These are phyloP conservation scores for Cercis canadensis DNA, from an alignment of 306 rosid genomes.

Conservation along the genomic window DNA sequence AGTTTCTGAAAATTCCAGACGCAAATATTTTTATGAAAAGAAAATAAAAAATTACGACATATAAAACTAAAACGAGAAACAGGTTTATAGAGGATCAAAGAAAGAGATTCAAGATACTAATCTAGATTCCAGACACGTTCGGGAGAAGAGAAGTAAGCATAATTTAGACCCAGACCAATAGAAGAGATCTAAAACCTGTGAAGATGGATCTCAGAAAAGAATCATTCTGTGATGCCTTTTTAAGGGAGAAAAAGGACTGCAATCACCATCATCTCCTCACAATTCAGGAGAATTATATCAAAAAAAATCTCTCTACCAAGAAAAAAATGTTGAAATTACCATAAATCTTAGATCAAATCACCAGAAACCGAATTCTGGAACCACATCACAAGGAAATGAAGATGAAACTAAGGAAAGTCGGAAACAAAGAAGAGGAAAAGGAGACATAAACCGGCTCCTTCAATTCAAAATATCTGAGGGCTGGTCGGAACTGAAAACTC, in stretches of 20 bases:
- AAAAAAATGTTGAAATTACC: slow-evolving; percentile 1
- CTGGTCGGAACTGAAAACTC: slow-evolving; percentile 23
- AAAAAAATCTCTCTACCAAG: not conserved
- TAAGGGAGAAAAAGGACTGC: not conserved
- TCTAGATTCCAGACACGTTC: slow-evolving; percentile 30
- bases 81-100: slow-evolving; percentile 36
- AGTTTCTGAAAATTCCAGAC: slow-evolving; percentile 15
- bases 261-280: slow-evolving; percentile 16
- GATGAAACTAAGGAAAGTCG: not conserved
- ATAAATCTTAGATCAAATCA: slow-evolving; percentile 56
- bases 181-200: slow-evolving; percentile 49
- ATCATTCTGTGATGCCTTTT: slow-evolving; percentile 4
- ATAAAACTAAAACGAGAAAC: slow-evolving; percentile 49
- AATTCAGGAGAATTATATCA: not conserved
- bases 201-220: slow-evolving; percentile 41
- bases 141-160: slow-evolving; percentile 17
- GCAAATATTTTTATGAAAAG: not conserved
- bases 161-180: slow-evolving; percentile 27
- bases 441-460: slow-evolving; percentile 32
- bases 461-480: slow-evolving; percentile 21
- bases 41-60: not conserved
- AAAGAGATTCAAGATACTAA: slow-evolving; percentile 25
- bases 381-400: slow-evolving; percentile 21
- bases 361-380: slow-evolving; percentile 31
- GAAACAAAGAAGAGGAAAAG: not conserved